Conservation (phyloP, 768 basidiomycete species). For the Tulasnella calospora region DNA sequence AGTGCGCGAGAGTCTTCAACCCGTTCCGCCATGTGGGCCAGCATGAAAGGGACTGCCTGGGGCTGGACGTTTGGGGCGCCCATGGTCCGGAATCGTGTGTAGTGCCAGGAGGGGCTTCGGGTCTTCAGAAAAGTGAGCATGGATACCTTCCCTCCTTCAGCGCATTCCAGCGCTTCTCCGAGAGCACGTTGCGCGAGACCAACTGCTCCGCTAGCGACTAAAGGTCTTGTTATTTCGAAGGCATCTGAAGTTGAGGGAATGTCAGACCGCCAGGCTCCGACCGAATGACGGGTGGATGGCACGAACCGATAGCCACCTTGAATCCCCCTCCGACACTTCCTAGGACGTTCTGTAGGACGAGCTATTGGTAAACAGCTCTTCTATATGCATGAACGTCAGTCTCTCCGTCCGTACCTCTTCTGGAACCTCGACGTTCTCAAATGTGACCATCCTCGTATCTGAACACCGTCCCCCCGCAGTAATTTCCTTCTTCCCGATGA, state of each 20-base stretch:
- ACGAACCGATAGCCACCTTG: constrained; percentile 34
- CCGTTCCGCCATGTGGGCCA: constrained; percentile 42
- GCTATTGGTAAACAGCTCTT: neutral
- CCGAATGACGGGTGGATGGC: neutral
- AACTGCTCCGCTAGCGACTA: constrained; percentile 39
- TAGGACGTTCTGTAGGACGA: constrained; percentile 34
- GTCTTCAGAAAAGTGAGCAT: neutral
- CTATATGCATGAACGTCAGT: neutral
- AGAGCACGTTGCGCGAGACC: constrained; percentile 40
- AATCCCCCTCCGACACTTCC: constrained; percentile 38
- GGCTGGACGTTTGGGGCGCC: constrained; percentile 40
- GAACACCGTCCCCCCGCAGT: constrained; percentile 37
- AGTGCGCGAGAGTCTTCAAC: constrained; percentile 35
- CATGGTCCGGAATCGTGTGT: constrained; percentile 34
- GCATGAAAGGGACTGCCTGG: constrained; percentile 39
- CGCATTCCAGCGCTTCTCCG: constrained; percentile 40
- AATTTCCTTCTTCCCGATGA: constrained; percentile 32
- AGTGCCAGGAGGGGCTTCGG: neutral
- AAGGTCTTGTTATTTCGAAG: constrained; percentile 41
- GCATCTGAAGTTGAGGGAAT: constrained; percentile 34
- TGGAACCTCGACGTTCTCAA: constrained; percentile 36
- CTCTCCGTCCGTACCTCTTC: constrained; percentile 20
- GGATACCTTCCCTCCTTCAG: constrained; percentile 36
- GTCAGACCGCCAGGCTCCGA: neutral
- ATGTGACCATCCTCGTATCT: constrained; percentile 41